phyloP scores from a whole-genome alignment of 257 asterid genomes.

The Dorcoceras hygrometricum region DNA sequence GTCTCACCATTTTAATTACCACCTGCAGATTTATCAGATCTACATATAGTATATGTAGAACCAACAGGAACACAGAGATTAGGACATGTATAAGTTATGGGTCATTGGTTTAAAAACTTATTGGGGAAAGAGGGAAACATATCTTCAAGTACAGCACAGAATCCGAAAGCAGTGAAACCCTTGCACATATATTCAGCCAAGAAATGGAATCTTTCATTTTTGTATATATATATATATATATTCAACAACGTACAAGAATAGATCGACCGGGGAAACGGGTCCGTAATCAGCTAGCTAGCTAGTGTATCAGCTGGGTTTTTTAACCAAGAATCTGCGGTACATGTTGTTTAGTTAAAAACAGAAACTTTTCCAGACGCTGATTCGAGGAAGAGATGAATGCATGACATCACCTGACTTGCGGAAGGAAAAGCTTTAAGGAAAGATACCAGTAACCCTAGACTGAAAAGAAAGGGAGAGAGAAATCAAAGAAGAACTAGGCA shows the following conservation, averaged over 20 bases:
- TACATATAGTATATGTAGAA: too few relatives aligned
- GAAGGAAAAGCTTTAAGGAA: background rate
- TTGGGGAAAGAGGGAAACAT: background rate
- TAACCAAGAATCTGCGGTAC: too few relatives aligned
- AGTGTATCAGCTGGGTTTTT: too few relatives aligned
- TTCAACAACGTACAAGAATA: too few relatives aligned
- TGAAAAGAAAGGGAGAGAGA: background rate
- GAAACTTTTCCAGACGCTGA: background rate
- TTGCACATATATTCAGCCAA: background rate
- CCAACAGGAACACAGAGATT: background rate
- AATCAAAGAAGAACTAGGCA: too few relatives aligned
- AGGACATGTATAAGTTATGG: constrained; percentile 2
- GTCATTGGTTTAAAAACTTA: background rate
- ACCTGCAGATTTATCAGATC: background rate
- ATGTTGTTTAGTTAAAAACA: too few relatives aligned
- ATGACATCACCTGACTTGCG: background rate
- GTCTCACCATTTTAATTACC: constrained; percentile 38
- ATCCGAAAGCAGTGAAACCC: constrained; percentile 2
- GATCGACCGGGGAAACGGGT: too few relatives aligned
- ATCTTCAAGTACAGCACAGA: constrained; percentile 19
- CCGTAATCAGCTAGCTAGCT: too few relatives aligned
- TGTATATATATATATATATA: too few relatives aligned
- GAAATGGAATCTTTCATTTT: background rate
- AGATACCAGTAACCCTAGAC: background rate
- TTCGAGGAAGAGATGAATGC: background rate